phyloP scores from a whole-genome alignment of 1,139 yeast species.

The Scheffersomyces lignicola region DNA sequence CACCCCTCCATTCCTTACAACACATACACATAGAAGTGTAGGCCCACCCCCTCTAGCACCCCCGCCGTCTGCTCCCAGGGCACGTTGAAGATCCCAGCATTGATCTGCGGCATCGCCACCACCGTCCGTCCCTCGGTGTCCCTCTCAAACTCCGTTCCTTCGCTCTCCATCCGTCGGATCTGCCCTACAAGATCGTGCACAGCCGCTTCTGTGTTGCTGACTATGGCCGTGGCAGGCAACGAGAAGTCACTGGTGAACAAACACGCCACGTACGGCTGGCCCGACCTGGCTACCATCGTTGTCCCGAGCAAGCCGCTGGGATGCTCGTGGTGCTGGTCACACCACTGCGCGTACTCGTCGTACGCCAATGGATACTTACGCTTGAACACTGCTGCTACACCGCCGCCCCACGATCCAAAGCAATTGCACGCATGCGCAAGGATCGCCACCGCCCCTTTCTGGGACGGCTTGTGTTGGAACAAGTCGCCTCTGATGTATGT shows the following conservation, averaged over 20 bases:
- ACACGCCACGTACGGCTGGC: conserved; percentile 52
- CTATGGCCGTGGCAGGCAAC: conserved; percentile 38
- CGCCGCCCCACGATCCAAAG: conserved; percentile 83
- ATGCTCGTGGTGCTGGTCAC: conserved; percentile 28
- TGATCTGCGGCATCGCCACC: conserved; percentile 72
- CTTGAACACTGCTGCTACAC: conserved; percentile 61
- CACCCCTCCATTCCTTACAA: too few relatives aligned
- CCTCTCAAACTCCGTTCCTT: conserved; percentile 6
- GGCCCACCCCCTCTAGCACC: conserved; percentile 32
- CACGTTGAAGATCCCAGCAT: conserved; percentile 75
- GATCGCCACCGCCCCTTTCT: conserved; percentile 19
- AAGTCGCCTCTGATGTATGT: conserved; percentile 64
- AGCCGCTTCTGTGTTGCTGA: conserved; percentile 47
- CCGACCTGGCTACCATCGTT: conserved; percentile 49
- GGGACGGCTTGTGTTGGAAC: conserved; percentile 36
- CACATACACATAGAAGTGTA: conserved; percentile 45
- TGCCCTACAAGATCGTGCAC: conserved; percentile 42
- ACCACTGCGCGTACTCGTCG: conserved; percentile 46
- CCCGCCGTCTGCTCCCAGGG: conserved; percentile 74
- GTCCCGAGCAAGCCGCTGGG: conserved; percentile 51
- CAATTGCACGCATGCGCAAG: conserved; percentile 81
- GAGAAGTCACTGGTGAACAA: conserved; percentile 61
- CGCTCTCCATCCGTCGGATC: conserved; percentile 15
- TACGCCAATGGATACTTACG: conserved; percentile 54
- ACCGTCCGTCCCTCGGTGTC: conserved; percentile 17